Conservation (phyloP, 441 rosid species). For the Euphorbia corollata region DNA sequence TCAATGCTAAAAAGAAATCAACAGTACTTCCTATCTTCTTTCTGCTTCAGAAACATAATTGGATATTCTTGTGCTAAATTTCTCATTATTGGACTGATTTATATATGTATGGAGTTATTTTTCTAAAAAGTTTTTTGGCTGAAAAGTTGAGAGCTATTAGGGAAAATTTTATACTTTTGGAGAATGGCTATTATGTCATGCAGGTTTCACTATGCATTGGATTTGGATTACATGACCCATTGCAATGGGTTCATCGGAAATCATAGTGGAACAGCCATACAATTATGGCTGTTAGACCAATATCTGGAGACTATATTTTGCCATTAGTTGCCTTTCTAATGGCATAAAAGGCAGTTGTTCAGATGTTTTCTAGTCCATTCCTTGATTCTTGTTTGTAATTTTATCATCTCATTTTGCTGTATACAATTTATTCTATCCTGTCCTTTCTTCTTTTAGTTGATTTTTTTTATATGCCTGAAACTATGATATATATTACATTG, state of each 20-base stretch:
- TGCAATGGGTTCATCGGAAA: neutral
- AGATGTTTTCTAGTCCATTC: neutral
- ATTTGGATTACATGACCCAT: neutral
- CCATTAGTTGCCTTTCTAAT: neutral
- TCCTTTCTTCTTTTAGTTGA: neutral
- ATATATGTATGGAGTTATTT: neutral
- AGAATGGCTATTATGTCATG: neutral
- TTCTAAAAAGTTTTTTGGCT: neutral
- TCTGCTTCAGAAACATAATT: neutral
- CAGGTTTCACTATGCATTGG: neutral
- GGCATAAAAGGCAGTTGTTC: neutral
- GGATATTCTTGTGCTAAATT: neutral
- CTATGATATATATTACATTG: neutral
- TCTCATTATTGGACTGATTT: neutral
- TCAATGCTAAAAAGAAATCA: neutral
- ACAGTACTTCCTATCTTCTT: neutral
- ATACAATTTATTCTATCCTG: neutral
- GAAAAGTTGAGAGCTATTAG: slow-evolving; percentile 1
- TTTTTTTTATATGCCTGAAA: slow-evolving; percentile 1
- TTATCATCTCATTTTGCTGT: neutral
- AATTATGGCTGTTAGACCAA: neutral
- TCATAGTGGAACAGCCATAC: neutral
- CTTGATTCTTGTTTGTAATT: slow-evolving; percentile 6
- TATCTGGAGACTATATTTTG: neutral
- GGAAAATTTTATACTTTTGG: neutral